Evolutionary conservation across 495 filamentous ascomycete genomes (phyloP), one percentile per base, ranked within the genome.

Genomic region (Rostrohypoxylon terebratum): DNA sequence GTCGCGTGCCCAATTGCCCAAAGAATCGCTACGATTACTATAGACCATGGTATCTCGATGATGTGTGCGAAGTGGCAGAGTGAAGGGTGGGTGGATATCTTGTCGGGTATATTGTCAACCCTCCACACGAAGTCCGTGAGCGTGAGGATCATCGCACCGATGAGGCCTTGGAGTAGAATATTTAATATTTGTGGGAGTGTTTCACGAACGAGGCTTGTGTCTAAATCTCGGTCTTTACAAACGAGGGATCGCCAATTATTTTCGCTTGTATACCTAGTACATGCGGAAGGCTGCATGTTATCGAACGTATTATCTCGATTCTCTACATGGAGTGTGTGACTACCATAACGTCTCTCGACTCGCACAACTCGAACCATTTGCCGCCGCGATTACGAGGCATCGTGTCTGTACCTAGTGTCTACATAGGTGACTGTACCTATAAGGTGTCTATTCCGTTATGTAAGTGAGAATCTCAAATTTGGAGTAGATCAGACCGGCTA

Each of bases 1-100:
- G 51, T 65, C 70, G 53, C 70, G 70, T 73, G 66, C 55, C 38
- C 55, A 69, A 38, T 63, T 58, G 50, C 65, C 60, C 31, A 64
- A 68, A 48, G 6, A 45, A 42, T 55, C 11, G 33, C 59, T 13
- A n/a, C 28, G 58, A 36, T 21, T 44, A 28, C 6, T 28, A n/a
- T n/a, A n/a, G n/a, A n/a, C n/a, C n/a, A n/a, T n/a, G n/a, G n/a
- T n/a, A 50, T 65, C 45, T 55, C 54, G 53, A 59, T 68, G 44
- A 62, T 59, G 44, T 63, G 45, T 44, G 33, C 31, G 45, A 42
- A 50, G 54, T 34, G 59, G 59, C 28, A 28, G 28, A 28, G 28
- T 28, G 59, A 25, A 50, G 44, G 14, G 38, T 42, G 38, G 38
- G 38, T 42, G 5, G 5, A 14, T 42, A 14, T 50, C 8, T 21